phyloP scores from a whole-genome alignment of 495 filamentous ascomycete genomes.

The Penicillium desertorum region DNA sequence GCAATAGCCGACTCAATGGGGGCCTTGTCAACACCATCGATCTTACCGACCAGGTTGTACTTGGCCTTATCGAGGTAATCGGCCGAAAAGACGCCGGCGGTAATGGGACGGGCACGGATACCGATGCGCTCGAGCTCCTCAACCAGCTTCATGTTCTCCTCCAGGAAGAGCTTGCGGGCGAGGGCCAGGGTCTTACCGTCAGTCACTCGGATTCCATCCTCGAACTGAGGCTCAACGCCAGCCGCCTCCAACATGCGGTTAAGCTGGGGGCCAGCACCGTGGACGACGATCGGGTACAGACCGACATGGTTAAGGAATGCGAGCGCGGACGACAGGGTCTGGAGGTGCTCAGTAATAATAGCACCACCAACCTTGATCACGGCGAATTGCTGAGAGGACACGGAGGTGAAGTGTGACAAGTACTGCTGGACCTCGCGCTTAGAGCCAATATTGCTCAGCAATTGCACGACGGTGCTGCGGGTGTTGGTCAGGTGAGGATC shows the following conservation, averaged over 20 bases:
- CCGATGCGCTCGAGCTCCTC: constrained; percentile 90
- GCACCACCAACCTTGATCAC: constrained; percentile 99
- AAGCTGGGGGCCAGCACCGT: constrained; percentile 93
- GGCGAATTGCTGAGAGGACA: constrained; percentile 96
- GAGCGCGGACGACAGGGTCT: constrained; percentile 82
- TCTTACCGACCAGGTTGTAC: constrained; percentile 93
- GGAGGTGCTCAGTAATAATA: constrained; percentile 92
- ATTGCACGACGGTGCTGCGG: constrained; percentile 85
- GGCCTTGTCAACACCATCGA: constrained; percentile 86
- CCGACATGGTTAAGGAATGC: constrained; percentile 95
- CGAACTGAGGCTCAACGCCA: constrained; percentile 92
- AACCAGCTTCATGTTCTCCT: constrained; percentile 94
- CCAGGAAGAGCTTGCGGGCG: constrained; percentile 85
- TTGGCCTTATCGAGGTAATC: constrained; percentile 94
- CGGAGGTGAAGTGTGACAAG: constrained; percentile 94
- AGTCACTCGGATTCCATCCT: constrained; percentile 94
- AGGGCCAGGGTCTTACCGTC: constrained; percentile 93
- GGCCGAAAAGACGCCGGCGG: constrained; percentile 89
- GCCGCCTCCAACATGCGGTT: constrained; percentile 90
- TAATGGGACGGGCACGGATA: constrained; percentile 87
- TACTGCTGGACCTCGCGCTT: constrained; percentile 98
- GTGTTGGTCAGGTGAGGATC: constrained; percentile 59
- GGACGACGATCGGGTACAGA: constrained; percentile 92
- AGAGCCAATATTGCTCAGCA: constrained; percentile 93
- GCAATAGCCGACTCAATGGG: constrained; percentile 91